Percentiles rank a stretch among this genome's conserved stretches.
phyloP scores from a whole-genome alignment of 805 yeast species.

The Scheffersomyces coipomensis region DNA sequence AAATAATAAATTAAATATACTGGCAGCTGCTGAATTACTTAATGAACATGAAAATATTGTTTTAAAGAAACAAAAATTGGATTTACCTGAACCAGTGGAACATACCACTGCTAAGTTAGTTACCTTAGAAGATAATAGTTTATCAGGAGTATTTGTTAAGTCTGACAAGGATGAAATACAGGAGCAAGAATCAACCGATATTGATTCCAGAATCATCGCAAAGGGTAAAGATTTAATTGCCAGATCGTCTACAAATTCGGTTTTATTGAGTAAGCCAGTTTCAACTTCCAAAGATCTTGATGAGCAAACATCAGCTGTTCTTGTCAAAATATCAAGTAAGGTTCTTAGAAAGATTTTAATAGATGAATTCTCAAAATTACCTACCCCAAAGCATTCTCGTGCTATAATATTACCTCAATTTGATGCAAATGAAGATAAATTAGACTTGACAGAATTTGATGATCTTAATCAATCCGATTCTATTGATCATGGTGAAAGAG shows the following conservation, averaged over 20 bases:
- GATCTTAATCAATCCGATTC: conserved; percentile 21
- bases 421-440: conserved; percentile 18
- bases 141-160: conserved; percentile 10
- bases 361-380: conserved; percentile 23
- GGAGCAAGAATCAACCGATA: conserved; percentile 7
- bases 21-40: conserved; percentile 22
- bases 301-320: neutral
- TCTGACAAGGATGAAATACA: conserved; percentile 7
- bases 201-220: conserved; percentile 30
- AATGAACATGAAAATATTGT: conserved; percentile 17
- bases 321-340: neutral
- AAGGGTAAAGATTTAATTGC: conserved; percentile 3
- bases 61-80: conserved; percentile 24
- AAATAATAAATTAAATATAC: conserved; percentile 16
- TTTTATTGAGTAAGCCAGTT: neutral
- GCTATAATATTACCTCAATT: conserved; percentile 32
- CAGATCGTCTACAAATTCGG: neutral
- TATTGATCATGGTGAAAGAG: conserved; percentile 22
- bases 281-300: neutral
- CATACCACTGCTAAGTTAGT: no score
- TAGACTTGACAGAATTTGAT: conserved; percentile 18
- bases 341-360: neutral
- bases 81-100: conserved; percentile 22
- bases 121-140: conserved; percentile 8
- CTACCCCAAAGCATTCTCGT: conserved; percentile 36